Conservation (phyloP, 2,329 filamentous ascomycete species). For the Mycogone perniciosa region DNA sequence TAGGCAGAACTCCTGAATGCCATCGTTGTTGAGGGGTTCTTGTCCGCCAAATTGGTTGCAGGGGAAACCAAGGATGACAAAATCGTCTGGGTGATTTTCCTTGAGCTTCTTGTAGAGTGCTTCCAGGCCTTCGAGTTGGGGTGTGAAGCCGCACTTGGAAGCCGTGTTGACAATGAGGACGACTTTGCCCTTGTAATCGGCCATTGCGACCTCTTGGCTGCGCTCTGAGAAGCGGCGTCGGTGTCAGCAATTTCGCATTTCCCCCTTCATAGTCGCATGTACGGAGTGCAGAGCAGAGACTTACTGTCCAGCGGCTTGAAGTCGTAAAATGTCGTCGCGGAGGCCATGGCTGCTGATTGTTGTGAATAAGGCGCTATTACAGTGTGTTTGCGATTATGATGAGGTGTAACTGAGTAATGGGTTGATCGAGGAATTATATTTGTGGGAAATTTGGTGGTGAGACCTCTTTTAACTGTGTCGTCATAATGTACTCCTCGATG, state of each 20-base stretch:
- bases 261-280: no score
- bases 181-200: slow-evolving; percentile 79
- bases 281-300: slow-evolving; percentile 26
- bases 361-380: no score
- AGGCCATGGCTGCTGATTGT: slow-evolving; percentile 29
- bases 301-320: slow-evolving; percentile 78
- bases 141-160: slow-evolving; percentile 97
- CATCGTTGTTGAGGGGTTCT: slow-evolving; percentile 76
- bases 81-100: slow-evolving; percentile 63
- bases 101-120: slow-evolving; percentile 76
- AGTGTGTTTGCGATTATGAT: no score
- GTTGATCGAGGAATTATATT: no score
- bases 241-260: no score
- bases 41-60: slow-evolving; percentile 96
- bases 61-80: slow-evolving; percentile 88
- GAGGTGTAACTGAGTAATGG: no score
- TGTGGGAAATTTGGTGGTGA: no score
- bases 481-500: no score
- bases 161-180: slow-evolving; percentile 96
- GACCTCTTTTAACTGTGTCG: no score
- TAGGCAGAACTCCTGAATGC: slow-evolving; percentile 81
- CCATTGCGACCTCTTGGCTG: slow-evolving; percentile 65
- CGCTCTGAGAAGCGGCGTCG: no score
- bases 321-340: slow-evolving; percentile 60
- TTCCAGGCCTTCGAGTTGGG: slow-evolving; percentile 88